phyloP scores from a whole-genome alignment of 2,329 filamentous ascomycete species.

The Botrytis sinoallii region DNA sequence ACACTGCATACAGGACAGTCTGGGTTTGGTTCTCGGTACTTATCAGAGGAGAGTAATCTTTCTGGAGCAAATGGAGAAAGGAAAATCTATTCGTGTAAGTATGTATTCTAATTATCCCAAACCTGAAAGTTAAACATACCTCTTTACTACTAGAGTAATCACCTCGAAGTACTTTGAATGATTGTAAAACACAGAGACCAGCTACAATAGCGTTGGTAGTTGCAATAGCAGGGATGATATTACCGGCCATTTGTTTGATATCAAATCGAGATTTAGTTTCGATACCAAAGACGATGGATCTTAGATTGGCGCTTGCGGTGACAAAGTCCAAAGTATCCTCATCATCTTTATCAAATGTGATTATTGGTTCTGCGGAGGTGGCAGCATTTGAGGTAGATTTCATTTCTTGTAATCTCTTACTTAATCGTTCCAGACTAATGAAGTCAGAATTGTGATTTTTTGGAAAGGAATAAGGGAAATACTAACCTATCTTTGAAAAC shows the following conservation, averaged over 20 bases:
- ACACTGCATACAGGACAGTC: constrained; percentile 82
- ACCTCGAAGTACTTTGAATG: constrained; percentile 81
- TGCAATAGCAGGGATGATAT: constrained; percentile 97
- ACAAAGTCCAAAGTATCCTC: constrained; percentile 94
- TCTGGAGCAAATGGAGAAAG: constrained; percentile 64
- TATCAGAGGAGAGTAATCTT: constrained; percentile 57
- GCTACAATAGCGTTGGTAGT: constrained; percentile 98
- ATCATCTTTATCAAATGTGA: constrained; percentile 96
- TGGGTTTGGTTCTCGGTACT: constrained; percentile 64
- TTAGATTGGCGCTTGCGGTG: constrained; percentile 81
- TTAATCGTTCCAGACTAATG: constrained; percentile 66
- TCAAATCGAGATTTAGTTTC: constrained; percentile 88
- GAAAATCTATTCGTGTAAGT: constrained; percentile 57
- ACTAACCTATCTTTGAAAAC: constrained; percentile 75
- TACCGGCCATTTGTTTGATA: constrained; percentile 98
- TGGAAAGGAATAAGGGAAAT: no score
- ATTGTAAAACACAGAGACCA: constrained; percentile 84
- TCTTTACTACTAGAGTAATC: constrained; percentile 72
- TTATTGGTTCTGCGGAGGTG: constrained; percentile 56
- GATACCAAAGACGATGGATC: constrained; percentile 86
- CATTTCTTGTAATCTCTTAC: constrained; percentile 66
- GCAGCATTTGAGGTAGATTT: constrained; percentile 46
- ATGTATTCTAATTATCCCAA: constrained; percentile 11
- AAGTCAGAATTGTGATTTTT: constrained; percentile 21
- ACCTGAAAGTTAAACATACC: constrained; percentile 43